Evolutionary conservation across 768 basidiomycete species (phyloP).

Genomic region (Phanerodontia chrysosporium): DNA sequence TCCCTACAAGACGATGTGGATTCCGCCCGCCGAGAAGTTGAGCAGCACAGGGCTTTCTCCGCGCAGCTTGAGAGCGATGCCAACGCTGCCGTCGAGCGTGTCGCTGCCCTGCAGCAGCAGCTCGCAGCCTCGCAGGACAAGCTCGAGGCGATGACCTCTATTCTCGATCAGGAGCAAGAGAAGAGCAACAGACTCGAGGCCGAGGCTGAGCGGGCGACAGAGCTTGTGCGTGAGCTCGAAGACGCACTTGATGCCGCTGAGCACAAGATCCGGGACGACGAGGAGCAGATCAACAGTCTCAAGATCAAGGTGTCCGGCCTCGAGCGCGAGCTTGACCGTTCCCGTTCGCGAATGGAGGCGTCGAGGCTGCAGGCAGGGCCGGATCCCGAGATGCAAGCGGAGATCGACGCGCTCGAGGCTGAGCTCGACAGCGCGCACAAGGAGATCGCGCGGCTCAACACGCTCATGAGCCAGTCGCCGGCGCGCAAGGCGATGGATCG

Average conservation of each 20-base stretch:
- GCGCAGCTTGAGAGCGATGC: conserved; percentile 61
- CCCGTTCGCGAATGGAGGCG: conserved; percentile 22
- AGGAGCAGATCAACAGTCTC: conserved; percentile 47
- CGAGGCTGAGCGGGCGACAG: conserved; percentile 47
- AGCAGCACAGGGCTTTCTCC: conserved; percentile 44
- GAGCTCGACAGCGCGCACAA: conserved; percentile 75
- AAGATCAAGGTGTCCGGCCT: conserved; percentile 46
- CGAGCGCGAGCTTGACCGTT: conserved; percentile 53
- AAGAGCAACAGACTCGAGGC: conserved; percentile 48
- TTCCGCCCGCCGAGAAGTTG: conserved; percentile 36
- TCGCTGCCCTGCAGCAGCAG: conserved; percentile 55
- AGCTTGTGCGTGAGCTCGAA: conserved; percentile 65
- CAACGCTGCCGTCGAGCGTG: conserved; percentile 44
- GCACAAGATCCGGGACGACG: conserved; percentile 62
- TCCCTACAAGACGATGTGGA: conserved; percentile 28
- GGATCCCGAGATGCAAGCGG: conserved; percentile 39
- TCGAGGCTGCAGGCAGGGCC: conserved; percentile 16
- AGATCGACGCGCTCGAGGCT: conserved; percentile 62
- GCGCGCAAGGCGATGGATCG: conserved; percentile 74
- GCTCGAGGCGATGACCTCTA: conserved; percentile 37
- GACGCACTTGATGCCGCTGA: conserved; percentile 74
- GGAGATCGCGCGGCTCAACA: conserved; percentile 69
- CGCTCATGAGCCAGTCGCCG: conserved; percentile 65
- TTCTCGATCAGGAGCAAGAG: conserved; percentile 45
- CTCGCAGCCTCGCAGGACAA: conserved; percentile 44